Base-by-base conservation (phyloP, 2,329 filamentous ascomycete genomes). In the Cladosporium sp. region DNA sequence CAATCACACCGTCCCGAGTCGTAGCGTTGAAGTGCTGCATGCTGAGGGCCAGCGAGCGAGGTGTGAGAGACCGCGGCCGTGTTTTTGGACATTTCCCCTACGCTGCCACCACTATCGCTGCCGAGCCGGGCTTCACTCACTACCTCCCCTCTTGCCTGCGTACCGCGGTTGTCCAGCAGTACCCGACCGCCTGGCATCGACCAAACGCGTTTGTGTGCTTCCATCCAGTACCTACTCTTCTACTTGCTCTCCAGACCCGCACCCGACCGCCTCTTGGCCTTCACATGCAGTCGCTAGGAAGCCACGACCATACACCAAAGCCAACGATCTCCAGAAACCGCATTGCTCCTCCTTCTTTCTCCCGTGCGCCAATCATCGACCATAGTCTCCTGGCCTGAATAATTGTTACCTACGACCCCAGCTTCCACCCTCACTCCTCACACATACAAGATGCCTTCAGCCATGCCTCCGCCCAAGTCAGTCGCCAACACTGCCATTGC, bases 381-480 rank as follows among this genome's bases (percentile, higher is more conserved):
- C 13, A 45, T 45, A 50, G 19, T 25, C 20, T 50, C 34, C 47
- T 48, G 34, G 37, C 20, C 47, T 13, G 24, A 5, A 15, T n/a
- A 37, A n/a, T n/a, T n/a, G n/a, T n/a, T 24, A 15, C 20, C 47
- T 37, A 50, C 47, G 19, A 50, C 47, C 4, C 13, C 34, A 28
- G 19, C 47, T 36, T 5, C 3, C 15, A 12, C 42, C 22, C 20
- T 28, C 24, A 17, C 3, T 25, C 15, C 13, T 8, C 3, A 20
- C 24, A 47, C 42, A 49, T 12, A 28, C 32, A 37, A 28, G 37
- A 55, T 55, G 52, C 52, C 52, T 13, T 55, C 52, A 19, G 52
- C 52, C 32, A 55, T 55, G 52, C 52, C 52, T 55, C 52, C 52
- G 22, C 40, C 40, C 22, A 55, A 55, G 47, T 45, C 52, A 15